Evolutionary conservation across 805 yeast genomes (phyloP).

Genomic region (Metschnikowia hibisci): DNA sequence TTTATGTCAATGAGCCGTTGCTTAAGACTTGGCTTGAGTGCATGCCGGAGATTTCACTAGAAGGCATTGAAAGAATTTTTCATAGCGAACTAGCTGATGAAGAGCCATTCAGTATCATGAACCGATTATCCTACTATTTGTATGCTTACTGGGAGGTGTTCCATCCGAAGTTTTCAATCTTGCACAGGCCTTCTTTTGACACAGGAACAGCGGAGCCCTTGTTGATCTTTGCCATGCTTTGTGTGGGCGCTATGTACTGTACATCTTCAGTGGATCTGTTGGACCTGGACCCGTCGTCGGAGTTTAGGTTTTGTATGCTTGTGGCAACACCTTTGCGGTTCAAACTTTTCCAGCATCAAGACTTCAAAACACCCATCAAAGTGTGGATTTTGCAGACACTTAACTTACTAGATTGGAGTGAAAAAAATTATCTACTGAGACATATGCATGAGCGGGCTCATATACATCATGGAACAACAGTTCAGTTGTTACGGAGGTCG

Average conservation of each 20-base stretch:
- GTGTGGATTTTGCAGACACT: constrained; percentile 76
- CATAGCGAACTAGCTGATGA: constrained; percentile 12
- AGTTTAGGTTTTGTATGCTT: constrained; percentile 40
- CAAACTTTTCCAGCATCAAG: constrained; percentile 64
- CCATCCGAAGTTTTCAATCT: constrained; percentile 55
- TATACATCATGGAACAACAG: constrained; percentile 82
- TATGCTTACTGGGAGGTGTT: constrained; percentile 54
- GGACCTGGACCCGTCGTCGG: constrained; percentile 25
- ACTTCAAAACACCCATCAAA: constrained; percentile 72
- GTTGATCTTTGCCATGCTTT: constrained; percentile 50
- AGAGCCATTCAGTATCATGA: constrained; percentile 25
- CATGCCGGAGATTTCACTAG: constrained; percentile 25
- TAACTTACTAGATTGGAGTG: constrained; percentile 71
- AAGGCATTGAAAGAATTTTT: constrained; percentile 26
- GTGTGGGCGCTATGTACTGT: constrained; percentile 51
- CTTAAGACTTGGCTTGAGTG: constrained; percentile 32
- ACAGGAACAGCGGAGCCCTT: constrained; percentile 46
- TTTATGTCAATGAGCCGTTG: constrained; percentile 35
- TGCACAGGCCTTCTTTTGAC: constrained; percentile 57
- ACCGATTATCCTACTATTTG: constrained; percentile 34
- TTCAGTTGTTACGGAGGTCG: constrained; percentile 70
- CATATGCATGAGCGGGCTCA: constrained; percentile 76
- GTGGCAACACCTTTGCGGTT: constrained; percentile 62
- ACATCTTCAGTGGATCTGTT: constrained; percentile 22
- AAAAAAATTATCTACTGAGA: constrained; percentile 67